Percentiles rank a stretch among this genome's conserved stretches.
phyloP scores from a whole-genome alignment of 805 yeast species.

The Schwanniomyces vanrijiae region DNA sequence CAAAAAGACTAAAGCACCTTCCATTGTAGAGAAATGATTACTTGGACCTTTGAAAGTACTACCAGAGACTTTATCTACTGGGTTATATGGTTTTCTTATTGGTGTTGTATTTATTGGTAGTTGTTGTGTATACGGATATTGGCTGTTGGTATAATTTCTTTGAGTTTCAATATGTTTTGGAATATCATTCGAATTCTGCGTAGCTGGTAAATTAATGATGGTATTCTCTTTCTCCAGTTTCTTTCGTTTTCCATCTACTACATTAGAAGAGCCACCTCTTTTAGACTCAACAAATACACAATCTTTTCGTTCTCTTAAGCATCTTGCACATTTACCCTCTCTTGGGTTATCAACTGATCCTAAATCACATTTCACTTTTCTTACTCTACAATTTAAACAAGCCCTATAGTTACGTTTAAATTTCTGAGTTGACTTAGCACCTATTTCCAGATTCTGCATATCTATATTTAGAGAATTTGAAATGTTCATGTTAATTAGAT shows the following conservation, averaged over 20 bases:
- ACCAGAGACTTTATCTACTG: not conserved
- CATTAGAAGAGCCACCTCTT: slow-evolving; percentile 27
- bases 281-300: slow-evolving; percentile 61
- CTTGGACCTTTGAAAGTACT: not conserved
- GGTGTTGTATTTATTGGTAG: slow-evolving; percentile 6
- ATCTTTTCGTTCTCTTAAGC: slow-evolving; percentile 77
- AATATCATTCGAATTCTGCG: not conserved
- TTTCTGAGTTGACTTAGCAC: slow-evolving; percentile 10
- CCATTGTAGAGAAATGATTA: slow-evolving; percentile 42
- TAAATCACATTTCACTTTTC: slow-evolving; percentile 85
- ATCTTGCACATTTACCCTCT: slow-evolving; percentile 83
- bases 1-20: slow-evolving; percentile 66
- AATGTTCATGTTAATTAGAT: not conserved
- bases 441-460: not conserved
- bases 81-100: not conserved
- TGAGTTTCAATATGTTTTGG: not conserved
- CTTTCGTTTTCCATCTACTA: slow-evolving; percentile 50
- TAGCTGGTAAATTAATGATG: not conserved
- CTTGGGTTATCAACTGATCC: slow-evolving; percentile 72
- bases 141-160: not conserved
- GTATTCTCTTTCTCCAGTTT: slow-evolving; percentile 38
- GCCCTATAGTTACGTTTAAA: slow-evolving; percentile 76
- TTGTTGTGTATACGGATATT: not conserved
- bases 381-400: slow-evolving; percentile 78
- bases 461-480: not conserved